Percentiles rank a stretch among this genome's conserved stretches.
These are phyloP conservation scores for Catunica adiposa DNA, from an alignment of 2,329 filamentous ascomycete species.

Conservation along the genomic window DNA sequence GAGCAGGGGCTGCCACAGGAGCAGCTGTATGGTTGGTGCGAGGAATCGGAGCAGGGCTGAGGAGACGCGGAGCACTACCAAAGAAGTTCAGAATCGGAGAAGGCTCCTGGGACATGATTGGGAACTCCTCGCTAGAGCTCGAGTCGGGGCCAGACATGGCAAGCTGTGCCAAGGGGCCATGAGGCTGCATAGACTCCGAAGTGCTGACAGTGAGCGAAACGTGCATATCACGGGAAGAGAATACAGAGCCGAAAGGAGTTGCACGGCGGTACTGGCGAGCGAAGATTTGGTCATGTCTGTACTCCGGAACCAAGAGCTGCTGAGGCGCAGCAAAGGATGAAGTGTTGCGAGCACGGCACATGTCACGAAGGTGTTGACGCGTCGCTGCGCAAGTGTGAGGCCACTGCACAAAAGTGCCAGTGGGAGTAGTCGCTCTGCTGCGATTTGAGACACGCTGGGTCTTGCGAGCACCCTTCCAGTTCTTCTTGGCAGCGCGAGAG, in stretches of 20 bases:
- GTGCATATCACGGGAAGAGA: conserved; percentile 45
- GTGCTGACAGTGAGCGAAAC: conserved; percentile 47
- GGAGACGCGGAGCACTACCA: conserved; percentile 19
- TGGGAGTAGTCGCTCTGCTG: not conserved
- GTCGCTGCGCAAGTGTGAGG: conserved; percentile 48
- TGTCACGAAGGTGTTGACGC: conserved; percentile 42
- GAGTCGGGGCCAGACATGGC: conserved; percentile 27
- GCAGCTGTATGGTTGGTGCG: conserved; percentile 31
- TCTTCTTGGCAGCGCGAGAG: conserved; percentile 47
- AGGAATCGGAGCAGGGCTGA: conserved; percentile 39
- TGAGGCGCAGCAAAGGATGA: conserved; percentile 27
- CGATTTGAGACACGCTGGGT: conserved; percentile 1
- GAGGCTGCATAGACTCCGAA: conserved; percentile 46
- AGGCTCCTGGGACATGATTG: conserved; percentile 7
- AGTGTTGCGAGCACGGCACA: conserved; percentile 40
- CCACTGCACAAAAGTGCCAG: conserved; percentile 28
- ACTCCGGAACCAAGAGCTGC: conserved; percentile 36
- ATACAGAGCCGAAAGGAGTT: conserved; percentile 33
- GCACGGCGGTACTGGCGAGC: conserved; percentile 32
- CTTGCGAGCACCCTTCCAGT: conserved; percentile 45
- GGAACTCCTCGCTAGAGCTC: conserved; percentile 8
- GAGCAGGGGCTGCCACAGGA: conserved; percentile 25
- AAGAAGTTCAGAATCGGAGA: conserved; percentile 12
- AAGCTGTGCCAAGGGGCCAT: conserved; percentile 44
- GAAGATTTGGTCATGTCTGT: conserved; percentile 35